Conservation (phyloP, 2,329 filamentous ascomycete species). For the Sporothrix brunneoviolacea region DNA sequence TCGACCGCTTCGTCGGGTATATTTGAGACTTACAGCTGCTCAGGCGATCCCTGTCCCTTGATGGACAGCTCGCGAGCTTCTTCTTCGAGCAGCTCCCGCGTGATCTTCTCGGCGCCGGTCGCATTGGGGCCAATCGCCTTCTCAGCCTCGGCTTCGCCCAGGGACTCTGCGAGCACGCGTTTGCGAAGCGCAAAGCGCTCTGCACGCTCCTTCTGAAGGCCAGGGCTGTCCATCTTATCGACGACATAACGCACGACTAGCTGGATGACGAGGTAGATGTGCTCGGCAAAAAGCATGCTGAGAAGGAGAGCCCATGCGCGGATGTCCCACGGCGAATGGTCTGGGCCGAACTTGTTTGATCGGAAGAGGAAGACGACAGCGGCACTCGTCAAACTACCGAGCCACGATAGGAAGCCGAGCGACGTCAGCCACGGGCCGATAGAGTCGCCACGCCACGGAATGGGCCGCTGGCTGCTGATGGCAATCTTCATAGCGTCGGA, state of each 20-base stretch:
- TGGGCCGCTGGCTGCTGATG: conserved; percentile 78
- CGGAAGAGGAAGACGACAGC: conserved; percentile 88
- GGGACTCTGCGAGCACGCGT: conserved; percentile 66
- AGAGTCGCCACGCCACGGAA: conserved; percentile 82
- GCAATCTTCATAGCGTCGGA: conserved; percentile 90
- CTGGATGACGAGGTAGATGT: conserved; percentile 77
- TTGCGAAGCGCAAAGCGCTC: conserved; percentile 78
- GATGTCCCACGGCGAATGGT: conserved; percentile 62
- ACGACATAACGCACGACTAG: conserved; percentile 66
- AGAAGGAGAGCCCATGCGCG: conserved; percentile 75
- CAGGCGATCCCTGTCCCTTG: conserved; percentile 42
- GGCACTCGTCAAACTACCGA: conserved; percentile 80
- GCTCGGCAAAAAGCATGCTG: conserved; percentile 78
- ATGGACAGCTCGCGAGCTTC: conserved; percentile 48
- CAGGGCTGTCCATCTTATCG: conserved; percentile 75
- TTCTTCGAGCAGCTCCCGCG: conserved; percentile 57
- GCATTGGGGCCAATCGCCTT: conserved; percentile 36
- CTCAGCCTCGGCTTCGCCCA: conserved; percentile 51
- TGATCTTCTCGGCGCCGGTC: conserved; percentile 40
- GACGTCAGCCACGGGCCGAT: conserved; percentile 90
- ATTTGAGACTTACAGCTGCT: conserved; percentile 45
- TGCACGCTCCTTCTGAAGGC: conserved; percentile 74
- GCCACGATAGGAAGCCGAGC: conserved; percentile 85
- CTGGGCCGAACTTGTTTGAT: conserved; percentile 56
- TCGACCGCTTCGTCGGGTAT: too few relatives aligned